Evolutionary conservation across 257 asterid species (phyloP), one percentile per base, ranked within the genome.

Genomic region (Primulina eburnea): DNA sequence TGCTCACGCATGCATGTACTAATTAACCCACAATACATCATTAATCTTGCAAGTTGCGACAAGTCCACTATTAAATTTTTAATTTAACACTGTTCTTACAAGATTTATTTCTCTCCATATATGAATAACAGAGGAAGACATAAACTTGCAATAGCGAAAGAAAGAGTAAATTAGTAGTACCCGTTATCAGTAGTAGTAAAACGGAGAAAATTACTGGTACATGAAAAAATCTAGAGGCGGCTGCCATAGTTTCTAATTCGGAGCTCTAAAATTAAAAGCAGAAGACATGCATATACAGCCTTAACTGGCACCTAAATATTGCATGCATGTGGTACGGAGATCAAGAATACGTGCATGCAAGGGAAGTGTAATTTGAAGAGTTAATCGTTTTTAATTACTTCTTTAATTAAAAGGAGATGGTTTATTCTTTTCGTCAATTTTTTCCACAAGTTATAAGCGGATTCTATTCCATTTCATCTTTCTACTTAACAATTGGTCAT

Each of bases 171-270:
- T 17, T 10, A 69, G 38, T 59, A 80, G n/a, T 71, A 78, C 92
- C 92, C 77, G 82, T 61, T 7, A 74, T 52, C 53, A 87, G 35
- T 34, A 83, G 75, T 73, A 85, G 60, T 57, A 78, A 64, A 73
- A 71, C 56, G 20, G 7, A 47, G 18, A 62, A 40, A 43, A 82
- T n/a, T 33, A 62, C 5, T 43, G 69, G 67, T 24, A 50, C 55
- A 63, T 4, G 69, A 58, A 62, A 34, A 53, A 6, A 26, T 28
- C 24, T 57, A 30, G 24, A 4, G 33, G 33, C 17, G 33, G 33
- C 17, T 34, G 68, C 81, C 92, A 82, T 81, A 16, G 40, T 71
- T 14, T 28, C 32, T 47, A 30, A 43, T 26, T 50, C 20, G 26
- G n/a, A 30, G 20, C 30, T 47, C 60, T 61, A n/a, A 14, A 53